A percentile compares a stretch with the other conserved stretches of the same genome.
Conservation (phyloP, 768 basidiomycete genomes). For the Mycena leptocephala region DNA sequence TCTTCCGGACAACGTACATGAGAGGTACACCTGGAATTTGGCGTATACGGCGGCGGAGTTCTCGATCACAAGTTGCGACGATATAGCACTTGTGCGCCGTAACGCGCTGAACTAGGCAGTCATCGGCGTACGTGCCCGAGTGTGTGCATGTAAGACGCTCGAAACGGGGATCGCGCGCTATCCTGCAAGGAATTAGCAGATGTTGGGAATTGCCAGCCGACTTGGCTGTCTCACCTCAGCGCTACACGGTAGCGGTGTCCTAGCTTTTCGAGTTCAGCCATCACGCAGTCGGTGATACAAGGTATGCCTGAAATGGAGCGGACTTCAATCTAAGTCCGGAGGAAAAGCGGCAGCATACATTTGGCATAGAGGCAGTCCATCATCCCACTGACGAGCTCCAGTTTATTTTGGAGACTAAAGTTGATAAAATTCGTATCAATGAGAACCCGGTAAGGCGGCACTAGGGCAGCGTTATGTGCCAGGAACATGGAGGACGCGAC, state of each 20-base stretch:
- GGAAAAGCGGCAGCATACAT: slow-evolving; percentile 65
- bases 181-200: slow-evolving; percentile 63
- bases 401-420: slow-evolving; percentile 97
- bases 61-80: slow-evolving; percentile 98
- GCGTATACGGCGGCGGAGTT: slow-evolving; percentile 91
- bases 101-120: slow-evolving; percentile 97
- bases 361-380: slow-evolving; percentile 99
- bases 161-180: slow-evolving; percentile 97
- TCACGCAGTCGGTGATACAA: slow-evolving; percentile 99
- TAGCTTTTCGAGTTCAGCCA: slow-evolving; percentile 98
- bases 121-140: slow-evolving; percentile 98
- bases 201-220: background rate
- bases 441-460: slow-evolving; percentile 96
- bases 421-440: slow-evolving; percentile 99
- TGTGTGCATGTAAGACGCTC: slow-evolving; percentile 95
- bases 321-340: slow-evolving; percentile 21
- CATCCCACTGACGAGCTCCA: slow-evolving; percentile 97
- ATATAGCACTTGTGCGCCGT: slow-evolving; percentile 97
- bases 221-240: slow-evolving; percentile 75
- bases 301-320: slow-evolving; percentile 82
- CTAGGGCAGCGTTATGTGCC: slow-evolving; percentile 95
- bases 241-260: slow-evolving; percentile 97
- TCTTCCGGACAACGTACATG: slow-evolving; percentile 95
- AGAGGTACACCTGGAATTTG: slow-evolving; percentile 95
- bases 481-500: slow-evolving; percentile 95